Evolutionary conservation across 176 grass and related monocot species (phyloP), one percentile per base, ranked within the genome.

Genomic region (Phyllostachys edulis): DNA sequence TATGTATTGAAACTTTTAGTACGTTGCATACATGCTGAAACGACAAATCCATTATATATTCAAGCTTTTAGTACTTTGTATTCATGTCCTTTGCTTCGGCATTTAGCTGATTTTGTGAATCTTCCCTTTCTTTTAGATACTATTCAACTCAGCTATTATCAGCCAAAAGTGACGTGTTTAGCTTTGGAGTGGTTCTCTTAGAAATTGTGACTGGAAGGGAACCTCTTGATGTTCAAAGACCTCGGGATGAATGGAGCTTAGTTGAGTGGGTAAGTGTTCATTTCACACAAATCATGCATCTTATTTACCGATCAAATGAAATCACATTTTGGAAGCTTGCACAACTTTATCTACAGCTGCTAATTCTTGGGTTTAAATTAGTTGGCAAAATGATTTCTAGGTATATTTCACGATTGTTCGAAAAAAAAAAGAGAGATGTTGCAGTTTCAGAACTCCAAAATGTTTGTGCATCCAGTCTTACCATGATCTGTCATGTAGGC

Each of bases 171-270:
- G 92, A 91, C 5, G 92, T 94, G 17, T 91, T 91, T 63, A 94
- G 92, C 63, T 94, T 89, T 71, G 92, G 92, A 62, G 89, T 94
- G 41, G 92, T 94, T 69, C 89, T 91, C 79, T 68, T 94, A 75
- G 92, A 94, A 89, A 94, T 91, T 70, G 87, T 94, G 20, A 91
- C 92, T 1, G 92, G 89, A 84, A 91, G 92, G 78, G 89, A 94
- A 71, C 92, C 92, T 51, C 92, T 94, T 20, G 90, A 94, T 71
- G 85, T 94, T 55, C 67, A 91, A 74, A 87, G 89, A 77, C 92
- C 92, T 44, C 73, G 72, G n/a, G 12, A 40, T 63, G 89, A 85
- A 81, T 89, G 92, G 92, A 91, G 92, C 81, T 85, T 94, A 87
- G 92, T 89, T 42, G 92, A 94, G 75, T 94, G 92, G 92, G 92